These are phyloP conservation scores for Naegleria fowleri DNA, from an alignment of 208 protist genomes.

Conservation along the genomic window DNA sequence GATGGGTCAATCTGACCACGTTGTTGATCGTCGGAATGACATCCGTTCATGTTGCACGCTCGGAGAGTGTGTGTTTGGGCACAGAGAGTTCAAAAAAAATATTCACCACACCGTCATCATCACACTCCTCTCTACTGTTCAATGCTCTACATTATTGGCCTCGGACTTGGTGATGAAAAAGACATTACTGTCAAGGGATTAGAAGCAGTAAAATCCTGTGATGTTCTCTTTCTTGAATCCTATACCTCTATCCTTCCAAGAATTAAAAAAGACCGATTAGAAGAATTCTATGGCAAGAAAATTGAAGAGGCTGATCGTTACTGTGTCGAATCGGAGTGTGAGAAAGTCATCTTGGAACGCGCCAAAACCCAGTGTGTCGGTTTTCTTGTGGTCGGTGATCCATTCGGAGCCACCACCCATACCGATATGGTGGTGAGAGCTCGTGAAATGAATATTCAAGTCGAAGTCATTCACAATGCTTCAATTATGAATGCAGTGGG, in stretches of 20 bases:
- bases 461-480: constrained; percentile 95
- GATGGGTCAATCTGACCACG: no score
- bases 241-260: constrained; percentile 97
- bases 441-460: constrained; percentile 64
- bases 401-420: constrained; percentile 97
- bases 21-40: no score
- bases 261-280: constrained; percentile 39
- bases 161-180: constrained; percentile 92
- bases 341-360: constrained; percentile 71
- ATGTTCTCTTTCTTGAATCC: constrained; percentile 91
- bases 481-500: constrained; percentile 98
- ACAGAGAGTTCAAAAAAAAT: no score
- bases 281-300: constrained; percentile 73
- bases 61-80: no score
- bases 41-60: no score
- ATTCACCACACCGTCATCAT: no score
- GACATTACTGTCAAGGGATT: constrained; percentile 97
- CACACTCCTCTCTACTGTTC: no score
- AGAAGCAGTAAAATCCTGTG: constrained; percentile 79
- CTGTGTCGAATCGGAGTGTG: constrained; percentile 74
- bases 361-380: constrained; percentile 77
- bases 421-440: constrained; percentile 93
- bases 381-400: constrained; percentile 98
- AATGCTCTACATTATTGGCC: constrained; percentile 87
- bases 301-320: constrained; percentile 89